Percentiles rank a stretch among this genome's conserved stretches.
phyloP scores from a whole-genome alignment of 2,329 filamentous ascomycete species.

The Monosporascus sp. region DNA sequence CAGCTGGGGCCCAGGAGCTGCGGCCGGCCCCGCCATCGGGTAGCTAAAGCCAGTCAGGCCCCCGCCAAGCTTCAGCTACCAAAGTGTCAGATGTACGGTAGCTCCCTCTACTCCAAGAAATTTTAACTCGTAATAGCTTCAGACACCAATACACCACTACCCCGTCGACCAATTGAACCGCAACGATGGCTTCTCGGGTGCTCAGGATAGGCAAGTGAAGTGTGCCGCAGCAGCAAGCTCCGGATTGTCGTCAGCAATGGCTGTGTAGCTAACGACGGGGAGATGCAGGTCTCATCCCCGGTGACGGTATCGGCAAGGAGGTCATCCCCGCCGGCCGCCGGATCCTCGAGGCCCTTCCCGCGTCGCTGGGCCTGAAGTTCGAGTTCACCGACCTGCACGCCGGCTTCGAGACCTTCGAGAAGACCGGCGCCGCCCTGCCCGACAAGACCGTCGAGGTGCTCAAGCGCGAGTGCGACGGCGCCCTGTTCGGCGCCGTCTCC shows the following conservation, averaged over 20 bases:
- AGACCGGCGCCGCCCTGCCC: slow-evolving; percentile 81
- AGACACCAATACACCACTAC: neutral
- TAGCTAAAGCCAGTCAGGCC: neutral
- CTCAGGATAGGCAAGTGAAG: slow-evolving; percentile 59
- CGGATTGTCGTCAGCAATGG: neutral
- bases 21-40: neutral
- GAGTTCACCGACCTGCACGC: slow-evolving; percentile 90
- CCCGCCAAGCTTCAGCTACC: too few relatives aligned
- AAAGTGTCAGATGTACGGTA: too few relatives aligned
- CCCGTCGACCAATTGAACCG: slow-evolving; percentile 24
- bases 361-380: slow-evolving; percentile 90
- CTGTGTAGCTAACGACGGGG: neutral
- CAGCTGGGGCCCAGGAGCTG: neutral
- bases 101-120: neutral
- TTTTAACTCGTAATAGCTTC: slow-evolving; percentile 10
- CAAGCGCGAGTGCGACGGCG: slow-evolving; percentile 87
- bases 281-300: slow-evolving; percentile 78
- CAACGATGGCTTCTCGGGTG: slow-evolving; percentile 57
- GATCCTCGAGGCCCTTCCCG: slow-evolving; percentile 85
- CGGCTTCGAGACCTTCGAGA: slow-evolving; percentile 89
- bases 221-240: neutral
- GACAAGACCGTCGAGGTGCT: slow-evolving; percentile 88
- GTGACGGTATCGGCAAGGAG: slow-evolving; percentile 96
- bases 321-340: slow-evolving; percentile 93
- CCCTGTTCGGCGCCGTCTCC: slow-evolving; percentile 91